These are phyloP conservation scores for Ploettnerulaceae sp. DNA, from an alignment of 2,329 filamentous ascomycete species.

Conservation along the genomic window DNA sequence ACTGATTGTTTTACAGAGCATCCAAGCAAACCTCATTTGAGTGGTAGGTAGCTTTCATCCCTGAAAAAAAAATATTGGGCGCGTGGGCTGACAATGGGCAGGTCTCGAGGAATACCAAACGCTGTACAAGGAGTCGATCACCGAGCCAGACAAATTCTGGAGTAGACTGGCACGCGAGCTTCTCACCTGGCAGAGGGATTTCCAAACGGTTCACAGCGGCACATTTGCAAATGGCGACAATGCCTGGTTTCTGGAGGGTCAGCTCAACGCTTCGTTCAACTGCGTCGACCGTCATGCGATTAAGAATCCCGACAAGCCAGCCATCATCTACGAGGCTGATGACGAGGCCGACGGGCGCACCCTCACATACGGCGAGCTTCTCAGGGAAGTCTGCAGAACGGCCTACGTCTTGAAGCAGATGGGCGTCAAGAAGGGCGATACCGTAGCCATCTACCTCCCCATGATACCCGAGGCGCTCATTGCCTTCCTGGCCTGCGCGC, in stretches of 20 bases:
- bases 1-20: constrained; percentile 50
- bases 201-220: constrained; percentile 80
- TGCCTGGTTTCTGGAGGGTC: constrained; percentile 92
- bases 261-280: constrained; percentile 94
- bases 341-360: constrained; percentile 81
- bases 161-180: constrained; percentile 79
- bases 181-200: constrained; percentile 85
- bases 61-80: neutral
- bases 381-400: constrained; percentile 83
- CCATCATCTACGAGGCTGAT: constrained; percentile 98
- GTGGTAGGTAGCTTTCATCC: constrained; percentile 44
- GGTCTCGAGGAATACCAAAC: constrained; percentile 62
- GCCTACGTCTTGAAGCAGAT: constrained; percentile 89
- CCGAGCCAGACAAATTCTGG: constrained; percentile 87
- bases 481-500: constrained; percentile 82
- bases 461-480: constrained; percentile 98
- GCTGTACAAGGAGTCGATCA: constrained; percentile 80
- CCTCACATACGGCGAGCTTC: constrained; percentile 88
- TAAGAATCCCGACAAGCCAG: constrained; percentile 85
- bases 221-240: constrained; percentile 74
- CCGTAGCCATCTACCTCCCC: constrained; percentile 92
- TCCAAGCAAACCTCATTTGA: constrained; percentile 63
- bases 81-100: constrained; percentile 30
- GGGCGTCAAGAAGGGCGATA: constrained; percentile 95
- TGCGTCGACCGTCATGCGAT: constrained; percentile 96